Conservation (phyloP, 257 asterid species). For the Solanum tarapatanum region DNA sequence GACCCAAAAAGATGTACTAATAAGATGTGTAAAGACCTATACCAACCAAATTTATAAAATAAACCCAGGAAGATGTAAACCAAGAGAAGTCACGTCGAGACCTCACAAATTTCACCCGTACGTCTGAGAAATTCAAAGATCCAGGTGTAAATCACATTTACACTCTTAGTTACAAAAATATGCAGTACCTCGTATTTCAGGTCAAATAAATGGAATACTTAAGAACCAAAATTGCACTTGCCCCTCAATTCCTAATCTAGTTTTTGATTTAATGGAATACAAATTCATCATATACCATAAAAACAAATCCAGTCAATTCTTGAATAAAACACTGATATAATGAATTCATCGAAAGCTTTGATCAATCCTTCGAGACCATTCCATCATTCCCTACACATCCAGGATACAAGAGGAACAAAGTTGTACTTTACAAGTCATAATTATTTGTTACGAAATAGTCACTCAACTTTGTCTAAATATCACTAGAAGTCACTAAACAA, state of each 20-base stretch:
- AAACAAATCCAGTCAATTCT: neutral
- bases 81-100: neutral
- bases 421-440: neutral
- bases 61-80: neutral
- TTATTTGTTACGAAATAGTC: neutral
- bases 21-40: neutral
- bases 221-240: neutral
- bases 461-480: neutral
- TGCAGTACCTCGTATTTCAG: neutral
- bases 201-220: neutral
- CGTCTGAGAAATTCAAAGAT: neutral
- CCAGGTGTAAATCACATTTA: neutral
- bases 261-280: neutral
- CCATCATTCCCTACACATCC: neutral
- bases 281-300: neutral
- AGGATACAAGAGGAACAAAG: neutral
- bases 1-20: neutral
- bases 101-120: neutral
- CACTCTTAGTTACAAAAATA: neutral
- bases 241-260: neutral
- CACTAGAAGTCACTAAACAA: neutral
- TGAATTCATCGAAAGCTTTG: neutral
- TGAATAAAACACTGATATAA: neutral
- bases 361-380: neutral
- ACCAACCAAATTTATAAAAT: neutral